Evolutionary conservation across 2,329 filamentous ascomycete genomes (phyloP), one percentile per base, ranked within the genome.

Genomic region (Rosellinia necatrix): DNA sequence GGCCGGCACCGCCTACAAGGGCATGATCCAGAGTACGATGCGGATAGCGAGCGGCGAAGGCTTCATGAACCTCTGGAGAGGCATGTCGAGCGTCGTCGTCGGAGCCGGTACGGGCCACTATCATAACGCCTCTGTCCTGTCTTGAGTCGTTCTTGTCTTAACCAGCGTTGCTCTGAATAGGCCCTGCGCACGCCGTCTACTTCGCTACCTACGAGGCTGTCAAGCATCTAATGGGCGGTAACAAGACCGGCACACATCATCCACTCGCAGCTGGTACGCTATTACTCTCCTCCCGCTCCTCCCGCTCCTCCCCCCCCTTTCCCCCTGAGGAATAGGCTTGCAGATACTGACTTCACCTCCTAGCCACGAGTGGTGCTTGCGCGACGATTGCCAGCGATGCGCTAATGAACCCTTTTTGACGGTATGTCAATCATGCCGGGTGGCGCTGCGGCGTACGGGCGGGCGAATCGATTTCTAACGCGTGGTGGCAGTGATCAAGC

Each of bases 331-430:
- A 29, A 47, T 4, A 25, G n/a, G n/a, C 30, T 30, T 17, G 19
- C 12, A 38, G 13, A 64, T 55, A 63, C 44, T 53, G 9, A 54
- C 30, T 25, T 9, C 42, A 22, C 43, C 9, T 30, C 30, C 37
- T 37, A 96, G 94, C 91, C 60, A 88, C 91, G 61, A 96, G 92
- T 71, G 94, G 94, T 75, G 93, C 94, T 58, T 90, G 90, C 67
- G 94, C 94, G 63, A 97, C 94, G 6, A 97, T 97, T 72, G 91
- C 93, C 30, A 97, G 92, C 73, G 94, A 99, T 79, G 94, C 94
- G 51, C 85, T 99, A 64, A 99, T 99, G 94, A 99, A 97, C 71
- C 94, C 94, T 19, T 99, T n/a, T 99, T 72, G 94, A 99, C 77
- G 92, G 92, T 96, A 82, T 68, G 84, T 71, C 19, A 15, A 10